phyloP scores from a whole-genome alignment of 306 rosid species.

The Quillaja saponaria region DNA sequence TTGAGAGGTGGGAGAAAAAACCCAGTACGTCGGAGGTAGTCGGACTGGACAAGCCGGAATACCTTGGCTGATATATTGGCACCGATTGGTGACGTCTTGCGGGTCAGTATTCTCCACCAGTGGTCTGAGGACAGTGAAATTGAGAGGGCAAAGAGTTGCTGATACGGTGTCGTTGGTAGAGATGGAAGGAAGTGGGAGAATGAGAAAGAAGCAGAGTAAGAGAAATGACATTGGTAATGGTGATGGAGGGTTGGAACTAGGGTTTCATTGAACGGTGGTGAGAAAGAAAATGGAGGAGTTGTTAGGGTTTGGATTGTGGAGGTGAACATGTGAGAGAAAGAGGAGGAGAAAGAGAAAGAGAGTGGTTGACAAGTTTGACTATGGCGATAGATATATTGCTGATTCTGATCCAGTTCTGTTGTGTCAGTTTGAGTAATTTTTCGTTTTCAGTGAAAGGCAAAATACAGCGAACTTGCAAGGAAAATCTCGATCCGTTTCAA shows the following conservation, averaged over 20 bases:
- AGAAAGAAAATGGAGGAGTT: no score
- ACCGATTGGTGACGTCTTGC: conserved; percentile 25
- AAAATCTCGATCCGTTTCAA: no score
- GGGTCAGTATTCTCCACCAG: conserved; percentile 28
- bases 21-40: conserved; percentile 52
- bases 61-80: conserved; percentile 57
- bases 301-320: neutral
- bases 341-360: no score
- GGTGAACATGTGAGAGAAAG: no score
- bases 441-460: no score
- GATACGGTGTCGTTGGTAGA: conserved; percentile 24
- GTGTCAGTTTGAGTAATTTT: no score
- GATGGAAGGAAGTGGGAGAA: neutral
- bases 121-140: conserved; percentile 59
- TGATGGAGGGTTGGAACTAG: neutral
- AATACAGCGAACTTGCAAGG: no score
- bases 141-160: conserved; percentile 51
- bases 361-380: no score
- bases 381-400: no score
- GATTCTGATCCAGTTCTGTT: no score
- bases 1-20: conserved; percentile 53
- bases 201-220: conserved; percentile 3
- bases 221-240: conserved; percentile 19
- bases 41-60: conserved; percentile 68
- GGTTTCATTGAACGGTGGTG: neutral